phyloP scores from a whole-genome alignment of 2,329 filamentous ascomycete genomes.

The Fusarium protoensiforme region DNA sequence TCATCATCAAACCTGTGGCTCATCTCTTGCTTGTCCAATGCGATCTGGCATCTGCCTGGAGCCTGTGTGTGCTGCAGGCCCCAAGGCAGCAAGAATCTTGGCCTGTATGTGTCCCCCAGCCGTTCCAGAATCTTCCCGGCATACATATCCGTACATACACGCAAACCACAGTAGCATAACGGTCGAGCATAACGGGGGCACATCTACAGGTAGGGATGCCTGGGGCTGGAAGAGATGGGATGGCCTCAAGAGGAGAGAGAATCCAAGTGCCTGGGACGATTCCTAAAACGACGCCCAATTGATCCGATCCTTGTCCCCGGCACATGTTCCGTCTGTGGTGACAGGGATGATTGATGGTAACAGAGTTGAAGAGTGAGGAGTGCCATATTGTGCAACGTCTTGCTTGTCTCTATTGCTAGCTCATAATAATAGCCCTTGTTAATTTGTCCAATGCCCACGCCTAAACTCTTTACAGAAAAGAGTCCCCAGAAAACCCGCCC shows the following conservation, averaged over 20 bases:
- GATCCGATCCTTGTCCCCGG: slow-evolving; percentile 13
- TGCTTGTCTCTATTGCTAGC: background rate
- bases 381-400: background rate
- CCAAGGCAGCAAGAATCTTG: slow-evolving; percentile 27
- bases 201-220: background rate
- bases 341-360: slow-evolving; percentile 2
- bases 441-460: background rate
- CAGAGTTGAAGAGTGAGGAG: slow-evolving; percentile 1
- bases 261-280: slow-evolving; percentile 23
- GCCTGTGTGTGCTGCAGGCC: slow-evolving; percentile 19
- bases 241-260: slow-evolving; percentile 4
- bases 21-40: background rate
- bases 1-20: background rate
- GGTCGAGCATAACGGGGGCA: slow-evolving; percentile 14
- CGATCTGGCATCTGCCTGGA: slow-evolving; percentile 7
- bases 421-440: background rate
- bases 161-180: slow-evolving; percentile 11
- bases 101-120: background rate
- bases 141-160: too few relatives aligned
- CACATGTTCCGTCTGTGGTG: slow-evolving; percentile 15
- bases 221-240: background rate
- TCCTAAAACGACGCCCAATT: background rate
- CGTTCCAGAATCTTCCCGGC: slow-evolving; percentile 13
- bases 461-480: background rate
- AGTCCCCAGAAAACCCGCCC: background rate